Base-by-base conservation (phyloP, 2,329 filamentous ascomycete species). In the Colletotrichum navitas region DNA sequence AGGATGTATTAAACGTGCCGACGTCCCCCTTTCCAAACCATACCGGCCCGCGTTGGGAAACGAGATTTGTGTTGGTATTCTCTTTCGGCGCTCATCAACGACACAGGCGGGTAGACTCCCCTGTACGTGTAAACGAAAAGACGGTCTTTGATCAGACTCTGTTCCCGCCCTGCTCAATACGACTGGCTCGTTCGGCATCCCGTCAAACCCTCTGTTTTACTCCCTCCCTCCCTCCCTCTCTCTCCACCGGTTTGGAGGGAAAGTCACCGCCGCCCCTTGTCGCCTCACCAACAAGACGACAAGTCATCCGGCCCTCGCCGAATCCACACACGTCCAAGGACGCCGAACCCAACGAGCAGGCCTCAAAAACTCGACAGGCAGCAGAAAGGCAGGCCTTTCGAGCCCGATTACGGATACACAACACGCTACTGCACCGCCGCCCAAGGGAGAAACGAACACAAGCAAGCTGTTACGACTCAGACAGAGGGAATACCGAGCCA, bases 1-100 rank as follows among this genome's bases (percentile, higher is more conserved):
- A 24, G n/a, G n/a, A 49, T 51, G 45, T 71, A 54, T 63, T 68
- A 63, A 71, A 71, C 49, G 34, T 63, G 49, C 64, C 68, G 58
- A 58, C 41, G 45, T 41, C 45, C 62, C 43, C 41, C 41, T 18
- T 41, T 43, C 51, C 55, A 24, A 14, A 26, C 16, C 39, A 29
- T 14, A 51, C 16, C 29, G 26, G 36, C 29, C 66, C 24, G 45
- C n/a, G 51, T 39, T 24, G 24, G 41, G 51, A 67, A 55, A 62
- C 49, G 63, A 58, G 49, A 18, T 16, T 16, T 47, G 21, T 34
- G n/a, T 45, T 45, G 45, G 16, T 26, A n/a, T 49, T 49, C 18
- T 29, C 43, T 34, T 56, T 54, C 47, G 45, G n/a, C 43, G 7
- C 16, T 6, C 60, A 45, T 60, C 6, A 45, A 12, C 34, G 7